Conservation (phyloP, 106 monocot genomes). For the Allium cepa region DNA sequence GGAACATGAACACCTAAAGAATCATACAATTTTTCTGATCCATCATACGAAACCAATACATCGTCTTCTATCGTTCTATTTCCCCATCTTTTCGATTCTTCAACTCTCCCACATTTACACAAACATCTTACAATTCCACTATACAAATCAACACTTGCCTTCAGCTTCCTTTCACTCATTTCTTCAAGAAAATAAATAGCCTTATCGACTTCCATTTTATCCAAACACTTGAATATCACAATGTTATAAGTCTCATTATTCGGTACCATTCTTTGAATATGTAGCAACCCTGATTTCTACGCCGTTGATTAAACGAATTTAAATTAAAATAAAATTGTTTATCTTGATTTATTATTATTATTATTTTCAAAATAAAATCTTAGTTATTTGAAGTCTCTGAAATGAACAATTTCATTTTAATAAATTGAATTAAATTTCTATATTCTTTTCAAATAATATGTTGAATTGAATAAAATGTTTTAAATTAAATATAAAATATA, state of each 20-base stretch:
- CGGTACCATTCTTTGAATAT: constrained; percentile 9
- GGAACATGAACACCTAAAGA: background rate
- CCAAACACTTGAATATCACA: constrained; percentile 15
- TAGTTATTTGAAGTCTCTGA: too few species aligned
- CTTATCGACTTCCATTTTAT: constrained; percentile 4
- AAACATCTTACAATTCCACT: constrained; percentile 16
- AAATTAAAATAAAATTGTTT: too few species aligned
- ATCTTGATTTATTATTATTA: too few species aligned
- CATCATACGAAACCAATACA: constrained; percentile 26
- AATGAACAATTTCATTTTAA: too few species aligned
- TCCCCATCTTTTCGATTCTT: constrained; percentile 11
- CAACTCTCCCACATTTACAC: constrained; percentile 2
- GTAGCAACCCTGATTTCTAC: too few species aligned
- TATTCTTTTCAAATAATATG: too few species aligned
- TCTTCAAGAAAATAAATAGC: constrained; percentile 12
- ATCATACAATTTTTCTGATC: constrained; percentile 13
- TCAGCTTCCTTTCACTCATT: constrained; percentile 10
- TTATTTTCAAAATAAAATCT: too few species aligned
- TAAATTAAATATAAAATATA: too few species aligned
- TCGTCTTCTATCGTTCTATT: constrained; percentile 21
- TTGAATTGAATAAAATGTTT: too few species aligned
- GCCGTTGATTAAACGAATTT: too few species aligned
- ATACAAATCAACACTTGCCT: constrained; percentile 12
- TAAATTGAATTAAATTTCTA: too few species aligned
- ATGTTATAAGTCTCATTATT: constrained; percentile 10